These are phyloP conservation scores for Arctostaphylos glauca DNA, from an alignment of 148 eudicot species.

Conservation along the genomic window DNA sequence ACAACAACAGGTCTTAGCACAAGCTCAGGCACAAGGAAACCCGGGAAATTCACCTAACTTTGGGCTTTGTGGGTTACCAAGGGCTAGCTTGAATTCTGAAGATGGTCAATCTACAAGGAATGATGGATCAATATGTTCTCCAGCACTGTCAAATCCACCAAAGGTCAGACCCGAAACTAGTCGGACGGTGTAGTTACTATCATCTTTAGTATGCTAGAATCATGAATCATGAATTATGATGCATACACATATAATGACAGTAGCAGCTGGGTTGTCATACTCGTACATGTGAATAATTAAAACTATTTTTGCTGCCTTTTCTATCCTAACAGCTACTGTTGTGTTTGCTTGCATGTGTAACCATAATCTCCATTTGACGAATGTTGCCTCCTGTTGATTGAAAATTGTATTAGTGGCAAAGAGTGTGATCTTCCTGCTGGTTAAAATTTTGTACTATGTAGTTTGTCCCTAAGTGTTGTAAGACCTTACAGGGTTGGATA, in stretches of 20 bases:
- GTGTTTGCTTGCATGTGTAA: background rate
- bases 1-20: conserved; percentile 81
- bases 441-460: background rate
- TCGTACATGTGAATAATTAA: background rate
- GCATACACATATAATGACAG: background rate
- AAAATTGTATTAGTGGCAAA: background rate
- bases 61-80: conserved; percentile 82
- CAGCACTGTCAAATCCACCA: conserved; percentile 83
- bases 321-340: background rate
- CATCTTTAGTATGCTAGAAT: background rate
- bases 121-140: conserved; percentile 82
- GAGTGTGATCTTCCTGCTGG: background rate
- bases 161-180: conserved; percentile 48
- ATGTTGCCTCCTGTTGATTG: background rate
- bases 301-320: background rate
- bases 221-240: conserved; percentile 1
- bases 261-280: background rate
- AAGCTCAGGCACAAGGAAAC: conserved; percentile 83
- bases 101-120: conserved; percentile 86
- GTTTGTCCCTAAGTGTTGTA: background rate
- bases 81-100: conserved; percentile 73
- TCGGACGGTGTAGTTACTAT: background rate
- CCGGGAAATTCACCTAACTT: conserved; percentile 69
- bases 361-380: background rate
- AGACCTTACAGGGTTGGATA: background rate